These are phyloP conservation scores for Ogataea degrootiae DNA, from an alignment of 805 yeast genomes.

Conservation along the genomic window DNA sequence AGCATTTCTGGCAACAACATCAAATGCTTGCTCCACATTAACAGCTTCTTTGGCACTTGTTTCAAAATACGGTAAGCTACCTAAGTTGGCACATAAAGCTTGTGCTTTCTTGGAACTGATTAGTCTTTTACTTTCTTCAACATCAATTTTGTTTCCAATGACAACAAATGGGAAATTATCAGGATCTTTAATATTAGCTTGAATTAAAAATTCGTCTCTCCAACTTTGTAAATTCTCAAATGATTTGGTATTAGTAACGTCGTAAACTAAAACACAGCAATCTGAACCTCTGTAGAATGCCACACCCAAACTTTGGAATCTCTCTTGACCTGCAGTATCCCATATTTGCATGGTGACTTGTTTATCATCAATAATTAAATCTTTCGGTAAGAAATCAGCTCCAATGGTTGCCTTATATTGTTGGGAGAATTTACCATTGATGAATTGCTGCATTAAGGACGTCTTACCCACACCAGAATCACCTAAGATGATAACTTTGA, in stretches of 20 bases:
- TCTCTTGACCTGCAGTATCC: slow-evolving; percentile 99
- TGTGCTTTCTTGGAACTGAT: slow-evolving; percentile 53
- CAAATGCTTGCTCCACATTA: slow-evolving; percentile 93
- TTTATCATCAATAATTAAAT: slow-evolving; percentile 78
- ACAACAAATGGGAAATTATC: slow-evolving; percentile 95
- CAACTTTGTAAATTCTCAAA: slow-evolving; percentile 85
- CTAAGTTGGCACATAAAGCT: slow-evolving; percentile 39
- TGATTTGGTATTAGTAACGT: slow-evolving; percentile 91
- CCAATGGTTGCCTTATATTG: slow-evolving; percentile 98
- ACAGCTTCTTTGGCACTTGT: slow-evolving; percentile 97
- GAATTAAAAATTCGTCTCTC: slow-evolving; percentile 94
- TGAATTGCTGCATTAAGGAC: slow-evolving; percentile 94
- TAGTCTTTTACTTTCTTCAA: slow-evolving; percentile 82
- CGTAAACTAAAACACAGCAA: slow-evolving; percentile 94
- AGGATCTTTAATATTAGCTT: slow-evolving; percentile 90
- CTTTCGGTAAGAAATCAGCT: slow-evolving; percentile 93
- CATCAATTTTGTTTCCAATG: slow-evolving; percentile 91
- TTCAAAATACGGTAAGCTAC: slow-evolving; percentile 85
- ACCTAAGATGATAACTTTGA: slow-evolving; percentile 88
- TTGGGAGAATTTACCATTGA: slow-evolving; percentile 87
- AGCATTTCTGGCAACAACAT: slow-evolving; percentile 92
- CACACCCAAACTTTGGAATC: slow-evolving; percentile 94
- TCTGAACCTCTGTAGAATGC: slow-evolving; percentile 98
- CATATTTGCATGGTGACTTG: slow-evolving; percentile 82
- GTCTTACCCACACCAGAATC: slow-evolving; percentile 98